These are phyloP conservation scores for Fraxinus ornus DNA, from an alignment of 305 asterid species.

Conservation along the genomic window DNA sequence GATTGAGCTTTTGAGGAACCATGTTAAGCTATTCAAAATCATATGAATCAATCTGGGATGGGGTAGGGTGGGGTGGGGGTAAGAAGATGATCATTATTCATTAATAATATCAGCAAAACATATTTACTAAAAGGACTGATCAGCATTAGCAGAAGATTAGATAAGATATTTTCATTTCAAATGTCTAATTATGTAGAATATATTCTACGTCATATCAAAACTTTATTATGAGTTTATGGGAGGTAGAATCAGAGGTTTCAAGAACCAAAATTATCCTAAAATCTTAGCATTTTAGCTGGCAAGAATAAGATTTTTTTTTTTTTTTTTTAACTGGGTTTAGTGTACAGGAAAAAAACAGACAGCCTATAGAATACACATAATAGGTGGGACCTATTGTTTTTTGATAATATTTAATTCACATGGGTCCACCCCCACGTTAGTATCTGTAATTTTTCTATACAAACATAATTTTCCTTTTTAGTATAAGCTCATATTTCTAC, in stretches of 20 bases:
- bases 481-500: background rate
- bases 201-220: constrained; percentile 23
- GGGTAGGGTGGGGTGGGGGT: background rate
- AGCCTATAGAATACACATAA: no score
- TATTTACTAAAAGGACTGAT: background rate
- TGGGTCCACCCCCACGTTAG: no score
- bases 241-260: constrained; percentile 19
- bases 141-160: background rate
- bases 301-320: background rate
- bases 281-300: background rate
- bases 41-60: background rate
- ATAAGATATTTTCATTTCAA: background rate
- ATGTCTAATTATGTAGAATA: constrained; percentile 21
- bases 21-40: background rate
- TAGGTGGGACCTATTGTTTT: no score
- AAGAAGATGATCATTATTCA: background rate
- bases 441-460: no score
- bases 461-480: no score
- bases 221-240: background rate
- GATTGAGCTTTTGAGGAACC: background rate
- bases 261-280: background rate
- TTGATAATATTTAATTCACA: no score
- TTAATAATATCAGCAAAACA: background rate
- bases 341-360: no score
- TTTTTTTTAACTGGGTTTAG: no score